Base-by-base conservation (phyloP, 2,329 filamentous ascomycete species). In the Cyanodermella asteris region DNA sequence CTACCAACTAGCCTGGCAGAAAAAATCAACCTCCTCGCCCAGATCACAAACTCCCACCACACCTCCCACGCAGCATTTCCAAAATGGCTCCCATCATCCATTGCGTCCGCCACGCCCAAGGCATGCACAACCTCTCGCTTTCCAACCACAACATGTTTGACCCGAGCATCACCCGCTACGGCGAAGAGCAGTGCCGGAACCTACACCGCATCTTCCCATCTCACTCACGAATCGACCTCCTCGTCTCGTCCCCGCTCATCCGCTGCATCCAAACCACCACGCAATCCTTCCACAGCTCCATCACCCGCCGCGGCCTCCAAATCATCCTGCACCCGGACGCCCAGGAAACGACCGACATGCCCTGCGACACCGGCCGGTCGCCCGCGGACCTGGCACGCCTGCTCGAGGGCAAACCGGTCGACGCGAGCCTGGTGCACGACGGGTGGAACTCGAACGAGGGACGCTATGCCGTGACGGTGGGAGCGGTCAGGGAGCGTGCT, bases 191-290 rank as follows among this genome's bases (percentile, higher is more conserved):
- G 59, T 90, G 80, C 51, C 52, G 47, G 14, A 44, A 49, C 10
- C 67, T 91, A 20, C 49, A 60, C 37, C 41, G 54, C 16, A 38
- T 32, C 23, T 91, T 90, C 43, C 64, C 73, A 7, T 48, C 63
- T 46, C 71, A 75, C 42, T 51, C 55, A 32, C 48, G 58, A 19
- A 53, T 87, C 39, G 71, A 72, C 4, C 59, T 74, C 36, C 59
- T 91, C 8, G 61, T 81, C 13, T 69, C 78, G 19, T 87, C 77
- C 1, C 80, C 81, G 5, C 60, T 91, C 36, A 70, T 72, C 25
- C 68, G 81, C 32, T 90, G 81, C 2, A 57, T 91, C 22, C 67
- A 77, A 48, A 91, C 81, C 3, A 71, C 73, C 17, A 56, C 80
- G 16, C 51, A 67, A 27, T 61, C 65, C 22, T 90, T 91, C 45